Conservation (phyloP, 2,329 filamentous ascomycete species). For the Escovopsis sp. region DNA sequence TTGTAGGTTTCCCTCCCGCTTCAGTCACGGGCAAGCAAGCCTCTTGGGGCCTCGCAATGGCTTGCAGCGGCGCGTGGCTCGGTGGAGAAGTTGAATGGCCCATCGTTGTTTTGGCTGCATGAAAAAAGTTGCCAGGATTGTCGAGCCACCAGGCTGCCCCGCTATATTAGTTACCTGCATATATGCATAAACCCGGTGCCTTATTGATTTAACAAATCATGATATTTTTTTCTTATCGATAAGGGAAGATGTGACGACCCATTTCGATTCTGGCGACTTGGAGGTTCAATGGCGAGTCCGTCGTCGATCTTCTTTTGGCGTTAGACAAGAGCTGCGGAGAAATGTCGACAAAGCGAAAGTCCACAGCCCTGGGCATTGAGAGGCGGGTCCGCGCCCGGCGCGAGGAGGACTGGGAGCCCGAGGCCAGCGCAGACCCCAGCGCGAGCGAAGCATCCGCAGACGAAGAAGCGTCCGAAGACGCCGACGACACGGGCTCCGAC, state of each 20-base stretch:
- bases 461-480: conserved; percentile 14
- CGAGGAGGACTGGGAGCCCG: conserved; percentile 27
- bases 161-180: conserved; percentile 4
- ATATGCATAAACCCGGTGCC: background rate
- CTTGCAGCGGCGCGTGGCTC: no score
- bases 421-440: conserved; percentile 16
- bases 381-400: conserved; percentile 29
- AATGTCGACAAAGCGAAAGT: conserved; percentile 28
- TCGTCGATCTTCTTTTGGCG: background rate
- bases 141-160: background rate
- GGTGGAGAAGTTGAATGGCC: no score
- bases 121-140: no score
- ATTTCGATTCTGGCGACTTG: no score
- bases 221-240: conserved; percentile 1
- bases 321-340: background rate
- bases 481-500: conserved; percentile 10
- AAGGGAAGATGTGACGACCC: background rate
- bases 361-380: conserved; percentile 21
- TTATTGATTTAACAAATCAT: no score
- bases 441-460: conserved; percentile 19
- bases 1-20: no score
- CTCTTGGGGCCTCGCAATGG: no score
- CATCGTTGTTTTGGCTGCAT: no score
- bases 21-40: no score
- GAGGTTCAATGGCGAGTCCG: background rate